phyloP scores from a whole-genome alignment of 805 yeast species.

The Jamesozyma gamospora region DNA sequence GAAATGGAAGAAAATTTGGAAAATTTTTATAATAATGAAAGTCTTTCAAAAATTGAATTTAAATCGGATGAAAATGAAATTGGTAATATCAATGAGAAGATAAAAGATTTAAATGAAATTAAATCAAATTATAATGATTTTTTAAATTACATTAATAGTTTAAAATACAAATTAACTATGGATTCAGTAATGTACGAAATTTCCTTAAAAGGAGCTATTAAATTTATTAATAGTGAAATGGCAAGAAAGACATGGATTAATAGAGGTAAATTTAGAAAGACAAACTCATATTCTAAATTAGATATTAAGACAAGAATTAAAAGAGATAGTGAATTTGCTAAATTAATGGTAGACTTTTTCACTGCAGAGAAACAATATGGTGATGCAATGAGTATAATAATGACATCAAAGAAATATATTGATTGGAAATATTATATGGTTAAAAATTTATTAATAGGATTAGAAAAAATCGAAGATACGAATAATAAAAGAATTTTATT shows the following conservation, averaged over 20 bases:
- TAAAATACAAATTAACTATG: conserved; percentile 31
- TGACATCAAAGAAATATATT: conserved; percentile 58
- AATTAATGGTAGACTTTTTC: conserved; percentile 53
- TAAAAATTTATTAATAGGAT: conserved; percentile 32
- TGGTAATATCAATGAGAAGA: too few species aligned
- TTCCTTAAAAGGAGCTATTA: conserved; percentile 57
- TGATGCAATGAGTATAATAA: conserved; percentile 62
- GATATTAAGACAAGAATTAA: conserved; percentile 37
- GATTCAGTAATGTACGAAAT: conserved; percentile 45
- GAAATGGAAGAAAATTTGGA: conserved; percentile 13
- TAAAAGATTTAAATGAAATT: not conserved
- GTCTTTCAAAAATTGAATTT: not conserved
- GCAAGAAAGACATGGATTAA: conserved; percentile 68
- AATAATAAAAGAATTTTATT: conserved; percentile 25
- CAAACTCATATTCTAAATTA: conserved; percentile 37
- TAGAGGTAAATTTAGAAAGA: conserved; percentile 62
- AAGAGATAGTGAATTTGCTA: conserved; percentile 44
- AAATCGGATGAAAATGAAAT: not conserved
- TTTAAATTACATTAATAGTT: conserved; percentile 11
- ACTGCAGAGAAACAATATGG: conserved; percentile 43
- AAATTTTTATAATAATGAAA: conserved; percentile 3
- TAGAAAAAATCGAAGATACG: conserved; percentile 37
- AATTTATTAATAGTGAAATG: conserved; percentile 42
- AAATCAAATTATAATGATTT: not conserved
- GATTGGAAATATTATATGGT: conserved; percentile 52